Evolutionary conservation across 2,329 filamentous ascomycete genomes (phyloP).

Genomic region (Graphiopsis chlorocephala): DNA sequence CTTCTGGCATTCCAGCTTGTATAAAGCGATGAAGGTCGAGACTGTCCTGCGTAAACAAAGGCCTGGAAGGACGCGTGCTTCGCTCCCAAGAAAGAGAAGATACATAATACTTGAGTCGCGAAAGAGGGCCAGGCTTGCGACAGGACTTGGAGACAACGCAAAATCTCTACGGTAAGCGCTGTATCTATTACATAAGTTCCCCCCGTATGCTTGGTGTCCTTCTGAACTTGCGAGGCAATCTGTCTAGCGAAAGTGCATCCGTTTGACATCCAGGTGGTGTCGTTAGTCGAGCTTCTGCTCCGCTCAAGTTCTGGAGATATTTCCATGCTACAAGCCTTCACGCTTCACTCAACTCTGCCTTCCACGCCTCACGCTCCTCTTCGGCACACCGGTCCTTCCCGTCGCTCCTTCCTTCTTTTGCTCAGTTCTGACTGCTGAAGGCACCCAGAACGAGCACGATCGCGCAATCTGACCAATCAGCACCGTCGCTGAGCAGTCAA

Average conservation of each 20-base stretch:
- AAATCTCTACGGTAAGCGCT: background rate
- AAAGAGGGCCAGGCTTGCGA: background rate
- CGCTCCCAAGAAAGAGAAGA: conserved; percentile 12
- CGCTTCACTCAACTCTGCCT: background rate
- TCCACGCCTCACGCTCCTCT: background rate
- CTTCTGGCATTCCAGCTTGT: too few species aligned
- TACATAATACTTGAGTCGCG: background rate
- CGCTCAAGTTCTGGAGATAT: background rate
- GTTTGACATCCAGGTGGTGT: background rate
- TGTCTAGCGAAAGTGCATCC: background rate
- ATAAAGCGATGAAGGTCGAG: background rate
- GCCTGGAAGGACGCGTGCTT: conserved; percentile 3
- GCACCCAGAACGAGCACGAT: background rate
- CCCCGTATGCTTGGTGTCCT: background rate
- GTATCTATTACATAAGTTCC: background rate
- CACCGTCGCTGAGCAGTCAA: background rate
- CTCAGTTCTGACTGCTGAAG: background rate
- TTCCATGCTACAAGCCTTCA: background rate
- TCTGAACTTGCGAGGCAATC: background rate
- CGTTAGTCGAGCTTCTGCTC: background rate
- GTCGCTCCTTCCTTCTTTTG: background rate
- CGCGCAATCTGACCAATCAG: background rate
- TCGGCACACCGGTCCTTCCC: background rate
- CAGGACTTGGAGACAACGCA: background rate
- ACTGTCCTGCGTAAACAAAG: background rate